Evolutionary conservation across 208 protist species (phyloP), one percentile per base, ranked within the genome.

Genomic region (Wallacemonas sp.): DNA sequence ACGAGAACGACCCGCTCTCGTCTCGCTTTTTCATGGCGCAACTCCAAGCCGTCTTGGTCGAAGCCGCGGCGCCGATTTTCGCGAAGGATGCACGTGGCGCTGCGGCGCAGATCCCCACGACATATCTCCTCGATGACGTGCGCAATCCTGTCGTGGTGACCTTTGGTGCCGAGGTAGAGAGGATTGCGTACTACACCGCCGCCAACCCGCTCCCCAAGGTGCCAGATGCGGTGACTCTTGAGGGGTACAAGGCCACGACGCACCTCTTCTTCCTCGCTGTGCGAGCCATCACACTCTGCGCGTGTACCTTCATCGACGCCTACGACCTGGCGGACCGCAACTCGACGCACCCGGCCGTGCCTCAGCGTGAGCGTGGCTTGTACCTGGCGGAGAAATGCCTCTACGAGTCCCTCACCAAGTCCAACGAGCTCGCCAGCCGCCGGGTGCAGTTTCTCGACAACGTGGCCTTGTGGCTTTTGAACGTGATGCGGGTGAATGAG

Each of bases 211-310:
- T 94, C 1, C 91, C 91, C 1, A 22, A 19, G 2, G 69, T 78
- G 41, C 61, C 69, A 6, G 44, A 39, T 34, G 42, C 45, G 6
- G 47, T 65, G 24, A 24, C 17, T 21, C 19, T 54, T 21, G 58
- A 56, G n/a, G 62, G 74, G 11, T 96, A 90, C 75, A 90, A 86
- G 58, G 76, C 88, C 2, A 55, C 65, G 6, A 71, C 81, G 3
- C 87, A 96, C 67, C 63, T 96, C 49, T 96, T 96, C 70, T 96
- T 92, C 72, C 70, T 90, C 8, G 84, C 86, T 14, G 66, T 79
- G 3, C 83, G 86, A 14, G 79, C 72, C 14, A 54, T 91, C 15
- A 87, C 62, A 53, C 55, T 93, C 27, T 82, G 72, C 60, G 66
- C 77, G 3, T 56, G 64, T 9, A 62, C 78, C 1, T 72, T 94